A percentile compares a stretch with the other conserved stretches of the same genome.
phyloP scores from a whole-genome alignment of 2,329 filamentous ascomycete species.

The Trichoderma citrinoviride region DNA sequence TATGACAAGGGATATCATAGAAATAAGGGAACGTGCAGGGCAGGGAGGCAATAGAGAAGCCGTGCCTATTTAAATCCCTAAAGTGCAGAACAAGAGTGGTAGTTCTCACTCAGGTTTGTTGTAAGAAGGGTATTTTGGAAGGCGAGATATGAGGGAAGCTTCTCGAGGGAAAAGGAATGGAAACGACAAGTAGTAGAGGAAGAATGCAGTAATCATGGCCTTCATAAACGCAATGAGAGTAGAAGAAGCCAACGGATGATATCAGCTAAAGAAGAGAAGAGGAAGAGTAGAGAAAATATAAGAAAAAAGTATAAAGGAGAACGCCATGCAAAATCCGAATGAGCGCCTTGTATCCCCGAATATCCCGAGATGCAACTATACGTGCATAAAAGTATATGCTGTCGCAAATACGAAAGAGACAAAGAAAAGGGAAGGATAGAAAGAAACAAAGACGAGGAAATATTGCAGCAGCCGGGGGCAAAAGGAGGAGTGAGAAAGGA shows the following conservation, averaged over 20 bases:
- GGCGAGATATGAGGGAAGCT: neutral
- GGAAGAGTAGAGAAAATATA: neutral
- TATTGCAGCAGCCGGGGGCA: slow-evolving; percentile 5
- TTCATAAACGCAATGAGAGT: slow-evolving; percentile 10
- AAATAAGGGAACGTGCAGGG: slow-evolving; percentile 7
- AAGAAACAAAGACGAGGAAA: neutral
- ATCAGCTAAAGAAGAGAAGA: neutral
- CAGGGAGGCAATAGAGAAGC: neutral
- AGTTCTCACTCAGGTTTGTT: slow-evolving; percentile 4
- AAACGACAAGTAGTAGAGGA: slow-evolving; percentile 2
- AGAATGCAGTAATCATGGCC: slow-evolving; percentile 18
- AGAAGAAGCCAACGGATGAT: neutral
- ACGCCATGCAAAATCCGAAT: slow-evolving; percentile 21
- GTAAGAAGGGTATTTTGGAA: slow-evolving; percentile 8
- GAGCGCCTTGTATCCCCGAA: slow-evolving; percentile 21
- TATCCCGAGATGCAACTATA: slow-evolving; percentile 16
- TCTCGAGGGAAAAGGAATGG: slow-evolving; percentile 9
- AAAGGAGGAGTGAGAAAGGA: neutral
- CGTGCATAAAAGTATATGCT: slow-evolving; percentile 18
- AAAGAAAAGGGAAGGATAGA: neutral
- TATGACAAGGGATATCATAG: slow-evolving; percentile 17
- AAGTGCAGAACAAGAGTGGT: slow-evolving; percentile 3
- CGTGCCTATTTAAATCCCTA: neutral
- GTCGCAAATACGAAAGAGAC: slow-evolving; percentile 13
- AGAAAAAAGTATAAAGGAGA: neutral